Percentiles rank a stretch among this genome's conserved stretches.
Evolutionary conservation across 2,329 filamentous ascomycete species (phyloP).

Genomic region (Talaromyces rugulosus): DNA sequence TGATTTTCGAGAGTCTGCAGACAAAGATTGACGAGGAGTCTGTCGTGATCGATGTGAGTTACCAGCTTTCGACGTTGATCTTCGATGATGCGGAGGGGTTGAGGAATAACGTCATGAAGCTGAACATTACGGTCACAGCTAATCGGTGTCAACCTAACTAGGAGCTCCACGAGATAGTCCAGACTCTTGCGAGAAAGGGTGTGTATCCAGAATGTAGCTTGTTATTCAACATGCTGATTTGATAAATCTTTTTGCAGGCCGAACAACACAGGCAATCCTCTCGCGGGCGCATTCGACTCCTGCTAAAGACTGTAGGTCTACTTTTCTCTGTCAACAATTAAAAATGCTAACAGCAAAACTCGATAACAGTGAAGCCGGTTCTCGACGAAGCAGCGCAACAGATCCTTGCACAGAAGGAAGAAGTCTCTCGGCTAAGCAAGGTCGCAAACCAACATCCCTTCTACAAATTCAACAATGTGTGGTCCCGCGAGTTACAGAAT

Average conservation of each 20-base stretch:
- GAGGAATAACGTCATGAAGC: conserved; percentile 7
- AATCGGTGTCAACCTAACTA: conserved; percentile 24
- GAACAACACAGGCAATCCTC: conserved; percentile 74
- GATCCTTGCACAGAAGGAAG: conserved; percentile 68
- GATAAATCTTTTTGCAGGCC: conserved; percentile 46
- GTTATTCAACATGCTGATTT: not conserved
- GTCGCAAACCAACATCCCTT: conserved; percentile 85
- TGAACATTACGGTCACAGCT: not conserved
- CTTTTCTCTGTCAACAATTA: not conserved
- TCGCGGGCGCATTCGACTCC: conserved; percentile 88
- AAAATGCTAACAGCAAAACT: not conserved
- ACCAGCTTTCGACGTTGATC: conserved; percentile 1
- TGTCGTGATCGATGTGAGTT: conserved; percentile 65
- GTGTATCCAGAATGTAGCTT: conserved; percentile 6
- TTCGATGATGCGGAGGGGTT: not conserved
- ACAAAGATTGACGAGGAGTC: conserved; percentile 84
- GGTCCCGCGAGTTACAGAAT: conserved; percentile 80
- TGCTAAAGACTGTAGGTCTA: conserved; percentile 53
- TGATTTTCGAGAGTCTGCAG: conserved; percentile 84
- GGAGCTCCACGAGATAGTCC: conserved; percentile 74
- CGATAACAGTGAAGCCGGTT: conserved; percentile 58
- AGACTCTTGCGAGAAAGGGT: conserved; percentile 75
- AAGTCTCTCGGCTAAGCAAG: conserved; percentile 64
- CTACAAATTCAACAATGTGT: conserved; percentile 94
- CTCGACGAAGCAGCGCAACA: conserved; percentile 65